These are phyloP conservation scores for Neurospora sp. DNA, from an alignment of 495 filamentous ascomycete genomes.

Conservation along the genomic window DNA sequence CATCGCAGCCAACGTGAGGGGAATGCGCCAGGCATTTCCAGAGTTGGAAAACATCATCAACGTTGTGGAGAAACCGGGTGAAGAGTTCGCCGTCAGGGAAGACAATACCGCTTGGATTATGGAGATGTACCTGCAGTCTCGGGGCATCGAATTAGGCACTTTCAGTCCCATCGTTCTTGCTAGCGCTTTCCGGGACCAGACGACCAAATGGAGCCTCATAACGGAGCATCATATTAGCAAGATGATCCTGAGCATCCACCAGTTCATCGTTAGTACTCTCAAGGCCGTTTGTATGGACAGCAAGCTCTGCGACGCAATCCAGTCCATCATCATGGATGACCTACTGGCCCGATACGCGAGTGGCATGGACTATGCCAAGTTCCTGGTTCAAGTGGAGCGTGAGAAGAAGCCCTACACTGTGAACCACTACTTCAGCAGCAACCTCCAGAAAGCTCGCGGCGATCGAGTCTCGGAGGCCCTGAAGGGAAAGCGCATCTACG, in stretches of 20 bases:
- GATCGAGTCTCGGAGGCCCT: constrained; percentile 16
- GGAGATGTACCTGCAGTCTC: constrained; percentile 8
- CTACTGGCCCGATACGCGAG: constrained; percentile 31
- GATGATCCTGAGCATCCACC: constrained; percentile 36
- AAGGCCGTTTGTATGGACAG: constrained; percentile 12
- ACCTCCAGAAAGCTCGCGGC: constrained; percentile 31
- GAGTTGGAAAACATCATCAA: constrained; percentile 10
- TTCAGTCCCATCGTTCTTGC: constrained; percentile 26
- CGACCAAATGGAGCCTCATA: constrained; percentile 41
- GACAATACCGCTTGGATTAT: constrained; percentile 9
- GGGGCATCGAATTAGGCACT: constrained; percentile 20
- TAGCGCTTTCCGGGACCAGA: constrained; percentile 44
- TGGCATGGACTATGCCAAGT: constrained; percentile 30
- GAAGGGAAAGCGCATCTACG: background rate
- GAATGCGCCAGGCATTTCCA: no score
- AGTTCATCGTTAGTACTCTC: constrained; percentile 36
- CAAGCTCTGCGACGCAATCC: constrained; percentile 26
- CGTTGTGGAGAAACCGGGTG: background rate
- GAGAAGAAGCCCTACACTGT: constrained; percentile 37
- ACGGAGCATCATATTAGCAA: constrained; percentile 36
- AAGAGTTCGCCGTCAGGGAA: no score
- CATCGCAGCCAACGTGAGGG: no score
- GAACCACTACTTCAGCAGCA: constrained; percentile 44
- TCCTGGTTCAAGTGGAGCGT: constrained; percentile 41
- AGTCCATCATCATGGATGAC: constrained; percentile 27